Evolutionary conservation across 352 stramenopile genomes (phyloP), one percentile per base, ranked within the genome.

Genomic region (Labyrinthula sp.): DNA sequence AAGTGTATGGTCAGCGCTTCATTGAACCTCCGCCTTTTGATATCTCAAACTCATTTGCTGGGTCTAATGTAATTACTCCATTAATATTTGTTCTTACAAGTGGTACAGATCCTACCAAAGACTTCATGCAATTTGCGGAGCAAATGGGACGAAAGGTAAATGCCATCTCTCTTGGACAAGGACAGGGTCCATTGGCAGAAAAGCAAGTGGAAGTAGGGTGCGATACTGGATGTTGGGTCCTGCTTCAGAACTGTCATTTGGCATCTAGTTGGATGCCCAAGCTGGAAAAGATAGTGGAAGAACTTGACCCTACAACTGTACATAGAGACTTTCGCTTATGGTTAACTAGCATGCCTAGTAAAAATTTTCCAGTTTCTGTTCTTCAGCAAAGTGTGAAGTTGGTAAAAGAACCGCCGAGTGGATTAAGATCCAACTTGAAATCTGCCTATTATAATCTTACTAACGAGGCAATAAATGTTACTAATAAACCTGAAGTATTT

Each of bases 371-470:
- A 0, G 78, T 86, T 0, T 77, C 75, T 0, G 79, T 94, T 15
- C 68, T 94, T 4, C 82, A 94, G 57, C 82, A 86, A 38, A 74
- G 80, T 6, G 79, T 94, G 3, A 94, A 94, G 57, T 92, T 94
- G 77, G 94, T 82, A 1, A 92, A 92, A 45, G 82, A 94, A 45
- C 78, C 82, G 0, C 82, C 82, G 0, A 92, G 90, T 38, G 82
- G 82, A 0, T 50, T 93, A 36, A 69, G 75, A 12, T 78, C 81
- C 0, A 93, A 92, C 61, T 56, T 93, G 18, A 82, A 81, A 24
- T 82, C 80, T 55, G 82, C 77, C 20, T 93, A 92, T 49, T 85
- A 81, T 61, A 92, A 90, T 60, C 63, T 93, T 3, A 79, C 79
- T 48, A 77, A 89, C 47, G 63, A 79, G 4, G 64, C 63, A 3